These are phyloP conservation scores for Infundibulicybe gibba DNA, from an alignment of 768 basidiomycete genomes.

Conservation along the genomic window DNA sequence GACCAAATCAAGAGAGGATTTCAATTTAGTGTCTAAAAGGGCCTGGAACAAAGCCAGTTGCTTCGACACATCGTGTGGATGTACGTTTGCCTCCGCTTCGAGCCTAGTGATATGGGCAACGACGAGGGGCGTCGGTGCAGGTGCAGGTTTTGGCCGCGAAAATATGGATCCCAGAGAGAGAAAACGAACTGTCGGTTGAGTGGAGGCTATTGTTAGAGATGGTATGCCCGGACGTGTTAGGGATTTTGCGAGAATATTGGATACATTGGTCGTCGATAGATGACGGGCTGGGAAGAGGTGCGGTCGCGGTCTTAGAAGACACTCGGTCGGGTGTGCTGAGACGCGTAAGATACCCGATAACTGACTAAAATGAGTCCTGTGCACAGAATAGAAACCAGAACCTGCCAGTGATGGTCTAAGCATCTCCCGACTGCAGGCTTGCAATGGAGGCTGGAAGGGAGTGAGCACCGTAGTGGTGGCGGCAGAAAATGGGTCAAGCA, in stretches of 20 bases:
- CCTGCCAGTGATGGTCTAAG: slow-evolving; percentile 22
- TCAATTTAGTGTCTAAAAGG: slow-evolving; percentile 58
- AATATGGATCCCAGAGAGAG: slow-evolving; percentile 43
- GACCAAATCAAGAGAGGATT: slow-evolving; percentile 67
- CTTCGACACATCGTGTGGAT: slow-evolving; percentile 64
- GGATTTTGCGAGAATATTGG: slow-evolving; percentile 9
- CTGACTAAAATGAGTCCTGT: slow-evolving; percentile 18
- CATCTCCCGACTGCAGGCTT: slow-evolving; percentile 14
- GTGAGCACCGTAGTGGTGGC: neutral
- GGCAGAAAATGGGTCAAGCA: neutral
- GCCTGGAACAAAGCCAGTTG: slow-evolving; percentile 72
- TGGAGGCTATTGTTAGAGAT: slow-evolving; percentile 13
- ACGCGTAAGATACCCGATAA: slow-evolving; percentile 34
- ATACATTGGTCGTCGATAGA: slow-evolving; percentile 1
- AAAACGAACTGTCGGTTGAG: slow-evolving; percentile 14
- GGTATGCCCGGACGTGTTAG: slow-evolving; percentile 5
- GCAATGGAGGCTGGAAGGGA: neutral
- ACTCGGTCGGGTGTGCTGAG: slow-evolving; percentile 13
- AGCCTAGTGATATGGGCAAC: slow-evolving; percentile 70
- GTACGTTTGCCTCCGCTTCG: slow-evolving; percentile 74
- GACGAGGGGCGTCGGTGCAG: slow-evolving; percentile 56
- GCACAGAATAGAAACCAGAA: slow-evolving; percentile 6
- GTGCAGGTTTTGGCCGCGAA: slow-evolving; percentile 39
- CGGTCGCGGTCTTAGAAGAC: slow-evolving; percentile 2
- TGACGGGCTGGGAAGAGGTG: slow-evolving; percentile 6